Evolutionary conservation across 2,329 filamentous ascomycete genomes (phyloP).

Genomic region (Cercospora berteroae): DNA sequence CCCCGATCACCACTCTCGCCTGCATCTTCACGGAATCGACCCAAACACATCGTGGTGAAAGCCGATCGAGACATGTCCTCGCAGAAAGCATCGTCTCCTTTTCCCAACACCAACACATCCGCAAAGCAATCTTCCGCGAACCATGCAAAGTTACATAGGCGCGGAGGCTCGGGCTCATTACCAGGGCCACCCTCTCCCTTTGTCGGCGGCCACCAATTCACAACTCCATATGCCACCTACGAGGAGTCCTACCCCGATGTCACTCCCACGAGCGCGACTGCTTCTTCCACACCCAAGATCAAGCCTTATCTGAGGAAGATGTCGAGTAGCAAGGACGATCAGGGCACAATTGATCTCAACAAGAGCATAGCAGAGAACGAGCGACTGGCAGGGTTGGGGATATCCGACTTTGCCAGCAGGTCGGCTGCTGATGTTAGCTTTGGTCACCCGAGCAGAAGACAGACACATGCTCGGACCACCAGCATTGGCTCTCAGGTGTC

Average conservation of each 20-base stretch:
- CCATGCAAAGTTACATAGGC: conserved; percentile 36
- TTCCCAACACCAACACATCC: conserved; percentile 10
- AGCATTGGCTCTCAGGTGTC: conserved; percentile 57
- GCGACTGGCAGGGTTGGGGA: conserved; percentile 52
- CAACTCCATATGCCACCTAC: conserved; percentile 35
- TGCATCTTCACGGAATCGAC: neutral
- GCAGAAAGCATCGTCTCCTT: conserved; percentile 7
- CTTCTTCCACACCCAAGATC: conserved; percentile 43
- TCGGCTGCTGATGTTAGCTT: conserved; percentile 48
- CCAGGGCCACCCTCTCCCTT: conserved; percentile 30
- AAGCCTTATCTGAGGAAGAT: conserved; percentile 58
- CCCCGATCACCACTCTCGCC: conserved; percentile 12
- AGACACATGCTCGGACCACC: conserved; percentile 52
- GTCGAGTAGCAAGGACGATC: conserved; percentile 48
- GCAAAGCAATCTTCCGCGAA: conserved; percentile 14
- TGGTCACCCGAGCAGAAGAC: conserved; percentile 39
- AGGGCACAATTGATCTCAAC: conserved; percentile 52
- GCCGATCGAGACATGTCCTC: conserved; percentile 19
- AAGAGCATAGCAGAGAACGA: conserved; percentile 57
- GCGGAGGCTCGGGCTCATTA: conserved; percentile 31
- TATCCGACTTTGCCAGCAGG: conserved; percentile 48
- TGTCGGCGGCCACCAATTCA: conserved; percentile 26
- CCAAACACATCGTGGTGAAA: neutral
- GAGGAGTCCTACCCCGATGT: conserved; percentile 26
- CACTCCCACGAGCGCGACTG: conserved; percentile 15